Evolutionary conservation across 352 stramenopile genomes (phyloP), one percentile per base, ranked within the genome.

Genomic region (Pythium phragmiticola): DNA sequence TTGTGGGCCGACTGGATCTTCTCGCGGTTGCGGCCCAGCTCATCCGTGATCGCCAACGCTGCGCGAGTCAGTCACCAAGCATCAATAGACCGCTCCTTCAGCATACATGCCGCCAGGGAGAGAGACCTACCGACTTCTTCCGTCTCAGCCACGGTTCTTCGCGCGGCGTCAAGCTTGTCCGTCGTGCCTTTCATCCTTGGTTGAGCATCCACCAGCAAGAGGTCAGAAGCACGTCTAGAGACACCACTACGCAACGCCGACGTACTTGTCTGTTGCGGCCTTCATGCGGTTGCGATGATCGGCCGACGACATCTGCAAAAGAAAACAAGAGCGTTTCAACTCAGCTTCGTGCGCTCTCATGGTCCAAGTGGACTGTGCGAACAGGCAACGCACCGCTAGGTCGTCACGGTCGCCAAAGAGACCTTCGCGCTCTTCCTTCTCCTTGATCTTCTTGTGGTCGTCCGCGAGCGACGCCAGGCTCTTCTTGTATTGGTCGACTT

Each of bases 401-500:
- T 75, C 74, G 64, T 90, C 81, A 17, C 82, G 76, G 55, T 92
- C 79, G n/a, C 87, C 84, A 61, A 95, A 94, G 34, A 95, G 77
- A 23, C 87, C 87, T 57, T 92, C 79, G 19, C 86, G 79, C 56
- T 95, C 87, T 59, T 94, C 87, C 50, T 91, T 91, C 23, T 92
- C 87, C 12, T 81, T 77, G 51, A 94, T 92, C 64, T 73, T 80
- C 71, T 88, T 94, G 63, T 92, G 81, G 42, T 95, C 87, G 7
- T 82, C 77, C 11, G 77, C 76, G n/a, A 95, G 69, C 39, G 84
- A 91, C n/a, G 79, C 83, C 48, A 95, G 68, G 41, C 83, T 94
- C 68, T 95, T 95, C 66, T 92, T 92, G 80, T 95, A 95, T 72
- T 95, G 87, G 57, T 93, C 84, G 39, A 95, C 84, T 54, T 95